These are phyloP conservation scores for Xanthoparmelia taractica DNA, from an alignment of 495 filamentous ascomycete species.

Conservation along the genomic window DNA sequence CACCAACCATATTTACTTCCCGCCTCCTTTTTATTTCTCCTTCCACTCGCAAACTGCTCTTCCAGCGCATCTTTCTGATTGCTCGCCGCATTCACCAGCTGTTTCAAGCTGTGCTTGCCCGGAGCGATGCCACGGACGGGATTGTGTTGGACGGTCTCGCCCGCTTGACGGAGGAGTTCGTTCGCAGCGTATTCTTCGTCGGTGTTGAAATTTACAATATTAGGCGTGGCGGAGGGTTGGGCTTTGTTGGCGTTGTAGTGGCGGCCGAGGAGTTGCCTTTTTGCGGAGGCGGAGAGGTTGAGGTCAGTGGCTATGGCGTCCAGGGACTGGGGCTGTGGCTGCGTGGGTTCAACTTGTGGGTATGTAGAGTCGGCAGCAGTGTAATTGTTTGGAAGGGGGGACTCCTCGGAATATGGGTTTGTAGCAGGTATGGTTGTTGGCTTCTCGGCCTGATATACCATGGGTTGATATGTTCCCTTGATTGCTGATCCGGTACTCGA, in stretches of 20 bases:
- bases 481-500: constrained; percentile 22
- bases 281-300: constrained; percentile 62
- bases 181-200: constrained; percentile 79
- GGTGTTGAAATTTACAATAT: constrained; percentile 73
- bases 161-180: constrained; percentile 54
- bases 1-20: constrained; percentile 80
- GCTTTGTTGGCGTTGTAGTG: constrained; percentile 24
- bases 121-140: constrained; percentile 77
- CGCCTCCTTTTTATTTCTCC: constrained; percentile 67
- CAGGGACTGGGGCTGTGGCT: constrained; percentile 41
- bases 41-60: constrained; percentile 74
- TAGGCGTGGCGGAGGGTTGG: constrained; percentile 30
- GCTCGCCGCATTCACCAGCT: constrained; percentile 73
- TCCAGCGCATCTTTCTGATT: constrained; percentile 77
- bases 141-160: constrained; percentile 62
- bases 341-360: not conserved
- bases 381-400: not conserved
- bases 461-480: constrained; percentile 40
- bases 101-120: constrained; percentile 79
- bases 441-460: constrained; percentile 38
- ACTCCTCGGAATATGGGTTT: constrained; percentile 4
- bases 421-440: constrained; percentile 10
- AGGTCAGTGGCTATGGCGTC: constrained; percentile 61
- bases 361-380: not conserved
- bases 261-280: constrained; percentile 78